Evolutionary conservation across 805 yeast genomes (phyloP).

Genomic region (Jamesozyma spencerorum): DNA sequence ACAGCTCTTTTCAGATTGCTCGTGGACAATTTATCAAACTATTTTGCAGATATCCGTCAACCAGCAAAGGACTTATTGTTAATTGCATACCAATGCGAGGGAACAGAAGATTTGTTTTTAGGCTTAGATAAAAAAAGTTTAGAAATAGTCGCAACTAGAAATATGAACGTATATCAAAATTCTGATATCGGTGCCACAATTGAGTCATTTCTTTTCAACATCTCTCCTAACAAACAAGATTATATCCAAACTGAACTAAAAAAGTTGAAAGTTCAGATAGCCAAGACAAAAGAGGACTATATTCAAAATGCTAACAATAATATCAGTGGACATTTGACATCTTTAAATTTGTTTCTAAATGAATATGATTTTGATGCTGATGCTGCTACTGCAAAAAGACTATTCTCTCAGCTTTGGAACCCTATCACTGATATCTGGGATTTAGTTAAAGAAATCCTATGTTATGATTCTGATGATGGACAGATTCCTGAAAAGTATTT

Average conservation of each 20-base stretch:
- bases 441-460: conserved; percentile 36
- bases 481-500: conserved; percentile 41
- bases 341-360: conserved; percentile 41
- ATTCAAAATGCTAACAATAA: conserved; percentile 41
- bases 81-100: conserved; percentile 23
- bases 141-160: conserved; percentile 25
- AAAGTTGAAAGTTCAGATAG: conserved; percentile 29
- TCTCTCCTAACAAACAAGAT: conserved; percentile 23
- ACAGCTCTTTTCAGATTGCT: conserved; percentile 38
- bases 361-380: conserved; percentile 13
- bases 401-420: conserved; percentile 6
- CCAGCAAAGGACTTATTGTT: conserved; percentile 38
- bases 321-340: conserved; percentile 63
- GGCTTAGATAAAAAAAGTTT: conserved; percentile 9
- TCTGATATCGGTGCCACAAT: conserved; percentile 76
- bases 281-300: conserved; percentile 30
- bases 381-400: not conserved
- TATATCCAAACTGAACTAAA: conserved; percentile 30
- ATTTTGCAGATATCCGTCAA: conserved; percentile 69
- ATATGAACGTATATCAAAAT: conserved; percentile 42
- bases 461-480: conserved; percentile 67
- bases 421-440: conserved; percentile 29
- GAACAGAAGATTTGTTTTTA: not conserved
- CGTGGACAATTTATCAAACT: conserved; percentile 54
- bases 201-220: conserved; percentile 40